Base-by-base conservation (phyloP, 148 eudicot species). In the Pharnaceum exiguum region DNA sequence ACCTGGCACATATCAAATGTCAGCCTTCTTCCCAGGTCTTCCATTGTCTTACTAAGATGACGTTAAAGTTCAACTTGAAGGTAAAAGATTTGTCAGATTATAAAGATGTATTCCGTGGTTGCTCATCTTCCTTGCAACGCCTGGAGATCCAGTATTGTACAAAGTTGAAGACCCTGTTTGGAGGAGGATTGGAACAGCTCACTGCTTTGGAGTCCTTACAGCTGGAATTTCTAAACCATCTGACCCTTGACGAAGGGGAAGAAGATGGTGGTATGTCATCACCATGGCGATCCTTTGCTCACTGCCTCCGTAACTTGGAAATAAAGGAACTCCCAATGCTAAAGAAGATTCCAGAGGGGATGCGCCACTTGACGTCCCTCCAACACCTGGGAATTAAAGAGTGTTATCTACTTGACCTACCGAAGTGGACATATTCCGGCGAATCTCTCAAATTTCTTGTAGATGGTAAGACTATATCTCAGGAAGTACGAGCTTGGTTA, bases 111-210 rank as follows among this genome's bases (percentile, higher is more conserved):
- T 57, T 67, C 26, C 24, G 26, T 6, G 19, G 37, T 7, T 26
- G 63, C 19, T 58, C 45, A 28, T 33, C 60, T 3, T 68, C 72
- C 40, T 40, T 68, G 10, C 36, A 35, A 16, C 30, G 16, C 7
- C 44, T 67, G n/a, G 9, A 21, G 23, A 31, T 67, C 5, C 10
- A 10, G 13, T 1, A 5, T 13, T 47, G 42, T 24, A 16, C 29
- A 1, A 32, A 66, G 13, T 9, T 57, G 5, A 22, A 15, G 32
- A 49, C 27, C 39, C 42, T 66, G 10, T 30, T 23, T 22, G 45
- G 46, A 43, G 68, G 68, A n/a, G n/a, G n/a, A 16, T 44, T 64
- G 43, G 30, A 43, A 54, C 52, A 64, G 32, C 53, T 68, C 26
- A 59, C 53, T 33, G 45, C 43, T 44, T 43, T 64, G 42, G 49